phyloP scores from a whole-genome alignment of 176 grass and related monocot species.

The Bothriochloa decipiens region DNA sequence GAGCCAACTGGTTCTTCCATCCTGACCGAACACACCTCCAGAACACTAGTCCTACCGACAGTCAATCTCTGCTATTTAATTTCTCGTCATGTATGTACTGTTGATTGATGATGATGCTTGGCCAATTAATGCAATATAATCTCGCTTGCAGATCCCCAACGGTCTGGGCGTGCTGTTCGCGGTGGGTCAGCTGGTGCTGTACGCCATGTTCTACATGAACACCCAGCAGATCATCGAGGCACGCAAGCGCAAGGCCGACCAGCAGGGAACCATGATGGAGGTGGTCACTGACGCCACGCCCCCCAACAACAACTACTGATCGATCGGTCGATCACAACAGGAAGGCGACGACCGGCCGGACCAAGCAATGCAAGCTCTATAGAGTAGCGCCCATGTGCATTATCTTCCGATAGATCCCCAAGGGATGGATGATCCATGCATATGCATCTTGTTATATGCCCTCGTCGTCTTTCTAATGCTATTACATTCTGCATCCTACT shows the following conservation, averaged over 20 bases:
- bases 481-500: too few relatives aligned
- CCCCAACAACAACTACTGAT: conserved; percentile 31
- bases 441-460: not conserved
- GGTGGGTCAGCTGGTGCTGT: conserved; percentile 65
- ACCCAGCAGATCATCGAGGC: conserved; percentile 75
- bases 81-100: not conserved
- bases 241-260: conserved; percentile 58
- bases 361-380: not conserved
- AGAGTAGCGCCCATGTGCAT: too few relatives aligned
- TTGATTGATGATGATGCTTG: too few relatives aligned
- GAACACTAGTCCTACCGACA: not conserved
- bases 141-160: conserved; percentile 74
- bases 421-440: not conserved
- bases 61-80: not conserved
- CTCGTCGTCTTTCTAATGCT: too few relatives aligned
- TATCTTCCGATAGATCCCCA: not conserved
- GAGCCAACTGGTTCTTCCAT: not conserved
- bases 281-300: conserved; percentile 61
- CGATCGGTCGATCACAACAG: not conserved
- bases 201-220: conserved; percentile 89
- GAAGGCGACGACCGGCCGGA: not conserved
- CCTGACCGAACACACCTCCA: not conserved
- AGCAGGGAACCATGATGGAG: conserved; percentile 58
- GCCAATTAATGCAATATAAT: too few relatives aligned
- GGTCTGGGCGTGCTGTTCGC: conserved; percentile 76